phyloP scores from a whole-genome alignment of 2,329 filamentous ascomycete genomes.

The Talaromyces sp. region DNA sequence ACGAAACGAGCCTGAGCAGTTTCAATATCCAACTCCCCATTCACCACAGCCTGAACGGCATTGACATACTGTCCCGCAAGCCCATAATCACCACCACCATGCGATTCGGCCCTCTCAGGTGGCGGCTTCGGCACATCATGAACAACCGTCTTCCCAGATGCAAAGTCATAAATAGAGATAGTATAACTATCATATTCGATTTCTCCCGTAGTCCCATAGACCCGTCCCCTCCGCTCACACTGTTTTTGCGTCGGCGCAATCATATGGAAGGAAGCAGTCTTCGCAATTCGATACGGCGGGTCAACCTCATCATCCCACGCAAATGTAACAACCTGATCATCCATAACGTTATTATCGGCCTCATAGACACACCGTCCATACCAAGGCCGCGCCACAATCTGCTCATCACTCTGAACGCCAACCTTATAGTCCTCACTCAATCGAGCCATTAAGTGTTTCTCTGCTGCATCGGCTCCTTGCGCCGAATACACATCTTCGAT shows the following conservation, averaged over 20 bases:
- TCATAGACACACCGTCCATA: conserved; percentile 97
- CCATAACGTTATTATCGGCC: conserved; percentile 87
- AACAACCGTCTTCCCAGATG: conserved; percentile 55
- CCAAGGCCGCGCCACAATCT: conserved; percentile 62
- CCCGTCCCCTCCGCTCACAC: conserved; percentile 79
- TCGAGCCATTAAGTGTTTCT: conserved; percentile 51
- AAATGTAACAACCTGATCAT: conserved; percentile 88
- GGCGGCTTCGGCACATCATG: conserved; percentile 64
- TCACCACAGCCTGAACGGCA: conserved; percentile 79
- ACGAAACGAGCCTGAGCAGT: conserved; percentile 75
- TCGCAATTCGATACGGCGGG: conserved; percentile 61
- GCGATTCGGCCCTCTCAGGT: conserved; percentile 57
- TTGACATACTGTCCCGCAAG: conserved; percentile 79
- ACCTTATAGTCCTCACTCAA: conserved; percentile 60
- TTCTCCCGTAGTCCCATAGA: conserved; percentile 87
- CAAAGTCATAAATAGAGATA: conserved; percentile 77
- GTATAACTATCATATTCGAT: conserved; percentile 78
- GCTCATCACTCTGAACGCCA: conserved; percentile 55
- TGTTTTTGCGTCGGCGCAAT: conserved; percentile 84
- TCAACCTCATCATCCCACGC: conserved; percentile 74
- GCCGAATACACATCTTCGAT: conserved; percentile 72
- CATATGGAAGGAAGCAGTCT: conserved; percentile 93
- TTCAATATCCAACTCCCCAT: conserved; percentile 64
- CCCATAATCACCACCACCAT: conserved; percentile 79
- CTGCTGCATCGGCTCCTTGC: conserved; percentile 53